Conservation (phyloP, 768 basidiomycete species). For the Pilatotrama ljubarskyi region DNA sequence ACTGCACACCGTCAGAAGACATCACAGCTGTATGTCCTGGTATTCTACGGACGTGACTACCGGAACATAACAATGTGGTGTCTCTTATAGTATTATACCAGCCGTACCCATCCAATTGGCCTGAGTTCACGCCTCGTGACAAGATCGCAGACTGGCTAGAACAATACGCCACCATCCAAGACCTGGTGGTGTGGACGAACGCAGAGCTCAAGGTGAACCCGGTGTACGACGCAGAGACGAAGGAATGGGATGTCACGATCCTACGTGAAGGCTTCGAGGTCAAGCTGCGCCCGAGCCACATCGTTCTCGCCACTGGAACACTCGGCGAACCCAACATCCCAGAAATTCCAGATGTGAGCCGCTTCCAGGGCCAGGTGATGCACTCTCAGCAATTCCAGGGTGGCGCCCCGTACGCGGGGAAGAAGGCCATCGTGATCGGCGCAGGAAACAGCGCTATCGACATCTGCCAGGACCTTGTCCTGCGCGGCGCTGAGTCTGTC, state of each 20-base stretch:
- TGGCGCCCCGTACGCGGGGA: slow-evolving; percentile 52
- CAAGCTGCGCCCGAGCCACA: slow-evolving; percentile 46
- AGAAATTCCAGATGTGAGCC: slow-evolving; percentile 42
- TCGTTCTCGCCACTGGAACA: slow-evolving; percentile 59
- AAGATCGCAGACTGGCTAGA: slow-evolving; percentile 75
- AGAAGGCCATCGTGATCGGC: slow-evolving; percentile 69
- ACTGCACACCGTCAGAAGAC: slow-evolving; percentile 35
- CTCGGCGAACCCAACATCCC: slow-evolving; percentile 49
- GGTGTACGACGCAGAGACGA: slow-evolving; percentile 37
- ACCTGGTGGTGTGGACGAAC: slow-evolving; percentile 65
- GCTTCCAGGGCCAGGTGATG: slow-evolving; percentile 49
- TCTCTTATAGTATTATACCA: slow-evolving; percentile 4
- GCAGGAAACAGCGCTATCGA: slow-evolving; percentile 48
- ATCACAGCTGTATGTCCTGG: slow-evolving; percentile 38
- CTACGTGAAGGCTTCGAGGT: slow-evolving; percentile 36
- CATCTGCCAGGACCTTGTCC: slow-evolving; percentile 39
- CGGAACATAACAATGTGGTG: too few species aligned
- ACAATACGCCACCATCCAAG: slow-evolving; percentile 56
- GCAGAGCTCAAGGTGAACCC: slow-evolving; percentile 40
- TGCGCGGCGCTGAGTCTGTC: slow-evolving; percentile 34
- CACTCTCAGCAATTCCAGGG: slow-evolving; percentile 56
- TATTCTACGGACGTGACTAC: slow-evolving; percentile 31
- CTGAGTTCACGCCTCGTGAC: slow-evolving; percentile 39
- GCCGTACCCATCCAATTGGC: slow-evolving; percentile 18
- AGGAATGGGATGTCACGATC: slow-evolving; percentile 49